Base-by-base conservation (phyloP, 192 early-diverging fungal genomes). In the Backusella macrospora region DNA sequence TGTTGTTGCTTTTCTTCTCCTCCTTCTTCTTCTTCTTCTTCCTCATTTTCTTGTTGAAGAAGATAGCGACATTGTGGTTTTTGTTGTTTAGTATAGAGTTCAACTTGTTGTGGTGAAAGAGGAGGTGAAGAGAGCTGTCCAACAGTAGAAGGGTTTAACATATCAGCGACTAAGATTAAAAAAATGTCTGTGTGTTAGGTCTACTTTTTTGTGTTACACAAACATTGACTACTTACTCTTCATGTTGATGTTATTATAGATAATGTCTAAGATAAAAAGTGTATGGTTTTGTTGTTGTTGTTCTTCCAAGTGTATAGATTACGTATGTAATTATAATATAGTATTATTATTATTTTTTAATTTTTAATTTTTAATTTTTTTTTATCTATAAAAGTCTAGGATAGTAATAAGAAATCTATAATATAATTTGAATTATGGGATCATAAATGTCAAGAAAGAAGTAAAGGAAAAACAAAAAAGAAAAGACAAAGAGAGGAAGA, bases 81-180 rank as follows among this genome's bases (percentile, higher is more conserved):
- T 23, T 59, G 21, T 59, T 59, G 52, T 59, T 59, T 59, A 65
- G 55, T 18, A 63, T 37, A 39, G 16, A 44, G 39, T 5, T 18
- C 40, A 6, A 42, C 38, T 64, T 66, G 44, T 37, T 62, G 73
- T 42, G 63, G 73, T 39, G 63, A 74, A 1, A 67, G 48, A 8
- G 45, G 73, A 43, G 34, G 65, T 6, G 48, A 52, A 13, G 47
- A 42, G 42, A 62, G 45, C 39, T 64, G 44, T 1, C 37, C 43
- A 15, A 63, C 38, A 59, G 52, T 6, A 38, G 65, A 38, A n/a
- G 73, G 73, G 46, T 74, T 74, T 29, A 74, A 40, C 73, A 74
- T 67, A 40, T 74, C 73, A 42, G 64, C 48, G 34, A 74, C 73
- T 74, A 74, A 12, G 47, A 72, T 44, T 26, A 59, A 12, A 21